A percentile compares a stretch with the other conserved stretches of the same genome.
phyloP scores from a whole-genome alignment of 257 asterid genomes.

The Petunia axillaris region DNA sequence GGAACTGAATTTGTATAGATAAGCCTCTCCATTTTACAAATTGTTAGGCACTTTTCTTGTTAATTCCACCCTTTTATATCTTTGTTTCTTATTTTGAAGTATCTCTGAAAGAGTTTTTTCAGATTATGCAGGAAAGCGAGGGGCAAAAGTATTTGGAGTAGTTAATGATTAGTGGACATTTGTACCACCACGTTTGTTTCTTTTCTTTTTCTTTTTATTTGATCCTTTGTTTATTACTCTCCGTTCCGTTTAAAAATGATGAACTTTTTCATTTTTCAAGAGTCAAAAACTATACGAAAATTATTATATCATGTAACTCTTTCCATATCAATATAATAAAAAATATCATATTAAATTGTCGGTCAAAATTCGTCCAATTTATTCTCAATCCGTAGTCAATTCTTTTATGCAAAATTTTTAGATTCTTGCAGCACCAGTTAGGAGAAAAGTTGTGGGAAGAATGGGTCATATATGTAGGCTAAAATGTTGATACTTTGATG shows the following conservation, averaged over 20 bases:
- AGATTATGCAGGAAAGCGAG: constrained; percentile 11
- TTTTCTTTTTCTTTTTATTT: neutral
- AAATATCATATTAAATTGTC: too few relatives aligned
- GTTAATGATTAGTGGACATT: constrained; percentile 5
- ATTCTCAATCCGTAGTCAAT: neutral
- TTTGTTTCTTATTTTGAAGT: neutral
- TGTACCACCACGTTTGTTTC: neutral
- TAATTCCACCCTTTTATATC: neutral
- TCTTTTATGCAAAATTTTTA: neutral
- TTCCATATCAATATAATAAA: too few relatives aligned
- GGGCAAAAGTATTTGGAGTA: neutral
- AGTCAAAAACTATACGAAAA: too few relatives aligned
- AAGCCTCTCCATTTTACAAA: constrained; percentile 64
- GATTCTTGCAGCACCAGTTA: neutral
- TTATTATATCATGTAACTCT: too few relatives aligned
- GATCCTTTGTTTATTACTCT: neutral
- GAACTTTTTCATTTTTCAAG: too few relatives aligned
- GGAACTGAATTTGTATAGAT: constrained; percentile 60
- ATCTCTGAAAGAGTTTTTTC: neutral
- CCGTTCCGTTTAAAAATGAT: too few relatives aligned
- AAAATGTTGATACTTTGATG: neutral
- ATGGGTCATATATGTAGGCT: neutral
- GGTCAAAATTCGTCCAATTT: too few relatives aligned
- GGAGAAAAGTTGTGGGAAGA: constrained; percentile 2
- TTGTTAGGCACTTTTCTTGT: neutral